phyloP scores from a whole-genome alignment of 2,329 filamentous ascomycete genomes.

The Paecilomyces sp. region DNA sequence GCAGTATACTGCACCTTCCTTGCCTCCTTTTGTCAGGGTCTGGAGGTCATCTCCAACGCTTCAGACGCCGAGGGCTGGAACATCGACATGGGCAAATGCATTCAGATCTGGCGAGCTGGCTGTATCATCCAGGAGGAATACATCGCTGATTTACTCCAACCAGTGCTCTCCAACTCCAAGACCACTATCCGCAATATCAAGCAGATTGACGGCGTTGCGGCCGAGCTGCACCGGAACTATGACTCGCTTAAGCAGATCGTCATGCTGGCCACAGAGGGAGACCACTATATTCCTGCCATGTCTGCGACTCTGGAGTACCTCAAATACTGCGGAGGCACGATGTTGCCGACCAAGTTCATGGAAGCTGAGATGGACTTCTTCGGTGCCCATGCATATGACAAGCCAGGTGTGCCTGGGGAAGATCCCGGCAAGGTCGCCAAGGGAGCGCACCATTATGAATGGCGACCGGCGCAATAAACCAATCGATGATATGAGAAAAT shows the following conservation, averaged over 20 bases:
- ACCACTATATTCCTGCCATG: conserved; percentile 55
- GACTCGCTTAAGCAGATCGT: conserved; percentile 51
- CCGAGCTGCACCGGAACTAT: conserved; percentile 48
- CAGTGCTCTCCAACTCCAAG: conserved; percentile 15
- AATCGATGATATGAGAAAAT: background rate
- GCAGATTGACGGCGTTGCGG: conserved; percentile 40
- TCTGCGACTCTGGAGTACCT: conserved; percentile 59
- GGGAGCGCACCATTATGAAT: conserved; percentile 58
- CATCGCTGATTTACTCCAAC: conserved; percentile 53
- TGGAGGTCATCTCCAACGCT: conserved; percentile 56
- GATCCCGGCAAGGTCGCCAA: conserved; percentile 45
- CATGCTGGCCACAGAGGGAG: conserved; percentile 46
- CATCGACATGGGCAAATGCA: conserved; percentile 32
- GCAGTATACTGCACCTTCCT: conserved; percentile 58
- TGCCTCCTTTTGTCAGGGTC: conserved; percentile 57
- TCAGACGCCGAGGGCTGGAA: conserved; percentile 54
- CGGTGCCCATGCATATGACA: conserved; percentile 59
- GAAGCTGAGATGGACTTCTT: conserved; percentile 68
- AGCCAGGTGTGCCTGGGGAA: conserved; percentile 43
- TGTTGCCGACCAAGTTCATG: conserved; percentile 61
- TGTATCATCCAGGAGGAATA: conserved; percentile 65
- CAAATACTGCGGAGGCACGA: conserved; percentile 55
- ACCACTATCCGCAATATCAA: conserved; percentile 29
- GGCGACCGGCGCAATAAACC: conserved; percentile 38
- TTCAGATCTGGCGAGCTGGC: conserved; percentile 59